Evolutionary conservation across 2,329 filamentous ascomycete genomes (phyloP), one percentile per base, ranked within the genome.

Genomic region (Talaromyces verruculosus): DNA sequence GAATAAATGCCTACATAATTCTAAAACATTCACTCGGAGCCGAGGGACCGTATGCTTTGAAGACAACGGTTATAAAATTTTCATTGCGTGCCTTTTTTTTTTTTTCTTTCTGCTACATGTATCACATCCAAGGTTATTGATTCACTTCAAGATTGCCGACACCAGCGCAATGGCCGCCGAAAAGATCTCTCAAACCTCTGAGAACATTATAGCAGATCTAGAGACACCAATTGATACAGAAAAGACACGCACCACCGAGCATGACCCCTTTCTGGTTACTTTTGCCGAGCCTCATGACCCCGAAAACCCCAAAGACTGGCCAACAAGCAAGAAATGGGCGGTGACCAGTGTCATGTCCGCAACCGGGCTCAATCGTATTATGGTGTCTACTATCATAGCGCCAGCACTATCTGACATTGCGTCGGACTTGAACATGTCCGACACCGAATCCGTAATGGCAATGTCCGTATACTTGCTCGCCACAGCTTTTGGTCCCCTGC

Each of bases 311-410:
- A 33, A 33, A 55, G 51, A 55, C 73, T 88, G 85, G 84, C 68
- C 77, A 0, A 73, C 73, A 13, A 74, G 73, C 33, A 81, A 78
- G 69, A 87, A 86, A 72, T 87, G 84, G 84, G 73, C 73, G 2
- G 80, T 81, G 19, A 82, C 84, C 1, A 76, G 82, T 35, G 73
- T 85, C 67, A 72, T 85, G 41, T 80, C 84, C 1, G 74, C 78
- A 47, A 84, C 84, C 67, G 84, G 83, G 7, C 78, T 86, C 69
- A 83, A 86, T 66, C 83, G 83, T n/a, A 84, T 85, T 1, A 84
- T 88, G 66, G 83, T 84, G 3, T 85, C 83, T 17, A 83, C 83
- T 63, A 87, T 88, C 72, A 70, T 82, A 5, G 77, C 81, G 0
- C 82, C 81, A 2, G 80, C 77, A 0, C 69, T 87, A 22, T 74